These are phyloP conservation scores for Tylopilus sp. DNA, from an alignment of 768 basidiomycete species.

Conservation along the genomic window DNA sequence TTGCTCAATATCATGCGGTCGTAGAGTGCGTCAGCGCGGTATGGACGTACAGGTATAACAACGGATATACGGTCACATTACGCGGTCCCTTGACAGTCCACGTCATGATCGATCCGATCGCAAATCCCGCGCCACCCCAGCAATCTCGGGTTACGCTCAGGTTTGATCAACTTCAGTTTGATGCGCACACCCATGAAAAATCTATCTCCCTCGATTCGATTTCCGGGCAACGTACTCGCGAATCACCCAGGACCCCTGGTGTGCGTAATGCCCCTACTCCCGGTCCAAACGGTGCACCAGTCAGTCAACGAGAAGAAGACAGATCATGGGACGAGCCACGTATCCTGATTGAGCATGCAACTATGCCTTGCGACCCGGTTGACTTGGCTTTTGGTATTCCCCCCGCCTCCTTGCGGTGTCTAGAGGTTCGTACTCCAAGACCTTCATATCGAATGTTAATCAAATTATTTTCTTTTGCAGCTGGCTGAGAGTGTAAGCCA, in stretches of 20 bases:
- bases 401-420: conserved; percentile 84
- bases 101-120: conserved; percentile 38
- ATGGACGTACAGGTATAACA: conserved; percentile 81
- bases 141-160: conserved; percentile 41
- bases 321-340: conserved; percentile 67
- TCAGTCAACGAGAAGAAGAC: conserved; percentile 44
- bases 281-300: conserved; percentile 28
- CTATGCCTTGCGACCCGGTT: conserved; percentile 79
- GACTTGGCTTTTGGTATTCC: conserved; percentile 81
- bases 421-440: conserved; percentile 52
- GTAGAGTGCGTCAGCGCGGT: conserved; percentile 71
- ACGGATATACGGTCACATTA: conserved; percentile 75
- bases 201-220: conserved; percentile 66
- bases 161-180: conserved; percentile 73
- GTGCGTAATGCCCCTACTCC: conserved; percentile 33
- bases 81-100: conserved; percentile 72
- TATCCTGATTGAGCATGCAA: conserved; percentile 53
- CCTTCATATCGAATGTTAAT: neutral
- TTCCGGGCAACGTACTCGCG: conserved; percentile 43
- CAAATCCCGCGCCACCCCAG: conserved; percentile 18
- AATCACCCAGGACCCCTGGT: conserved; percentile 39
- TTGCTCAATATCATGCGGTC: conserved; percentile 43
- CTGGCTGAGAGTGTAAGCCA: conserved; percentile 79
- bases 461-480: conserved; percentile 32
- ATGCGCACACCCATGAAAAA: conserved; percentile 71